Evolutionary conservation across 192 early-diverging fungal species (phyloP), one percentile per base, ranked within the genome.

Genomic region (Coemansia javaensis): DNA sequence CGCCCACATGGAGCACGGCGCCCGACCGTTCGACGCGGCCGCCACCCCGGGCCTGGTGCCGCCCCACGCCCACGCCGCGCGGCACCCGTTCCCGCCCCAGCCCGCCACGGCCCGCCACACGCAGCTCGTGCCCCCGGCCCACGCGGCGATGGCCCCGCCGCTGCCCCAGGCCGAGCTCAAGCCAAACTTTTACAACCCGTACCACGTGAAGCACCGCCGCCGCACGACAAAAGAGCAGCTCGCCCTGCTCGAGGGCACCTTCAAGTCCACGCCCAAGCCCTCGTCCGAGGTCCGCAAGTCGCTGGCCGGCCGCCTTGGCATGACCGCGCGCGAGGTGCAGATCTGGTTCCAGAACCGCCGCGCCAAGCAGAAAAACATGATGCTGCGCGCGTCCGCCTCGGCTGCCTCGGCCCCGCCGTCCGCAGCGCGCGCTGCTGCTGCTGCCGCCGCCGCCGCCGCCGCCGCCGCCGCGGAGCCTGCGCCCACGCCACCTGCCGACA

Each of bases 331-430:
- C 32, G 80, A 83, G 32, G 84, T 90, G 43, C 86, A 88, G 63
- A 84, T 88, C 32, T 90, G 88, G 88, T 90, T 90, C 56, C 88
- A 90, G 59, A 90, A 90, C 71, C 71, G 85, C 17, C 80, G 88
- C 32, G 88, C 86, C 37, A 90, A 90, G 63, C 80, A 74, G 50
- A 85, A 85, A 50, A 77, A 74, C 53, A 59, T 71, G 60, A 40
- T 59, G 38, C 37, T 71, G 39, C 40, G 60, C 14, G 67, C 66
- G 27, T 46, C 53, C 7, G 46, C 62, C 13, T 24, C 47, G 22
- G 42, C 41, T 24, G 37, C 33, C 17, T 32, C 47, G 11, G 23
- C 10, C 30, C 18, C 45, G 30, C 28, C 33, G 30, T 7, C 40
- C 23, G 13, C 13, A n/a, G n/a, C n/a, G n/a, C n/a, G n/a, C n/a